A percentile compares a stretch with the other conserved stretches of the same genome.
Evolutionary conservation across 306 rosid genomes (phyloP).

Genomic region (Mucuna pruriens): DNA sequence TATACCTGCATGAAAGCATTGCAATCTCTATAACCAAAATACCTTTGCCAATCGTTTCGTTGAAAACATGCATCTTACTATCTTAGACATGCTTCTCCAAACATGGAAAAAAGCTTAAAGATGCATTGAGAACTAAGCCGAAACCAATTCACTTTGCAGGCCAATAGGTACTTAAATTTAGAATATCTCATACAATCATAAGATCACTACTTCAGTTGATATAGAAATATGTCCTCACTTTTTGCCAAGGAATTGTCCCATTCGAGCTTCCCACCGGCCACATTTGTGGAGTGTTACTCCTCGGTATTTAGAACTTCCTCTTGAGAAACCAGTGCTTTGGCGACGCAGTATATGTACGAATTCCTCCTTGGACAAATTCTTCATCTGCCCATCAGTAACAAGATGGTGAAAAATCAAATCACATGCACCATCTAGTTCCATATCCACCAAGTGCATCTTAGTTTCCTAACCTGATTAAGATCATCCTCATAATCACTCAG

Average conservation of each 20-base stretch:
- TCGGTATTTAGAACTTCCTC: slow-evolving; percentile 93
- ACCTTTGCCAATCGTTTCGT: slow-evolving; percentile 69
- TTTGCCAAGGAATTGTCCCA: slow-evolving; percentile 99
- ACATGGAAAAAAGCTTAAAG: slow-evolving; percentile 43
- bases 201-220: slow-evolving; percentile 36
- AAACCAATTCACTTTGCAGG: slow-evolving; percentile 47
- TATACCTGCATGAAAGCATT: slow-evolving; percentile 98
- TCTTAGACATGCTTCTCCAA: slow-evolving; percentile 48
- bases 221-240: slow-evolving; percentile 73
- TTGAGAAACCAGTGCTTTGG: slow-evolving; percentile 94
- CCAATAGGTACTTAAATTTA: slow-evolving; percentile 29
- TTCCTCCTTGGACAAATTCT: slow-evolving; percentile 87
- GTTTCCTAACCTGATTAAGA: slow-evolving; percentile 74
- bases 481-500: slow-evolving; percentile 91
- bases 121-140: slow-evolving; percentile 45
- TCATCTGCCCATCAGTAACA: slow-evolving; percentile 56
- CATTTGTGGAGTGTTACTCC: slow-evolving; percentile 97
- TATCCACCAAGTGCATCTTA: slow-evolving; percentile 12
- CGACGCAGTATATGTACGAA: slow-evolving; percentile 95
- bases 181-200: slow-evolving; percentile 17
- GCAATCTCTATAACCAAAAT: slow-evolving; percentile 82
- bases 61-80: slow-evolving; percentile 64
- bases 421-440: not conserved
- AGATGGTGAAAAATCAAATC: slow-evolving; percentile 10
- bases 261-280: slow-evolving; percentile 99